Conservation (phyloP, 2,329 filamentous ascomycete species). For the Cladophialophora exuberans region DNA sequence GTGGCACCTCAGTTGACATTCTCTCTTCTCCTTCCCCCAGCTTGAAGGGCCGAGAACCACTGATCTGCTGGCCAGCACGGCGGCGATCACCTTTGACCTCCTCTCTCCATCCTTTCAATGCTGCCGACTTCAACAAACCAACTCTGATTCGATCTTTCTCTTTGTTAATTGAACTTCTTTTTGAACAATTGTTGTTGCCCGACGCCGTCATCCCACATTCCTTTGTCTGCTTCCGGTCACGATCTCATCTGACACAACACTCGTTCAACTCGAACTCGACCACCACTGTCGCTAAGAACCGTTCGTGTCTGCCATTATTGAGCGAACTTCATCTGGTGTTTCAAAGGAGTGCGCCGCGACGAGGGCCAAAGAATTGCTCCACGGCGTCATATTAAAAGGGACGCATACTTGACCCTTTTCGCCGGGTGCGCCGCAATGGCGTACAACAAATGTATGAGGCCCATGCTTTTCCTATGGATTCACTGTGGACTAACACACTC, state of each 20-base stretch:
- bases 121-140: constrained; percentile 12
- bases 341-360: background rate
- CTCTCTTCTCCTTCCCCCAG: constrained; percentile 1
- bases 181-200: constrained; percentile 7
- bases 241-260: constrained; percentile 9
- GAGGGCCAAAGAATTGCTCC: background rate
- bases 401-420: background rate
- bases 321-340: background rate
- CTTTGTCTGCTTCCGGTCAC: constrained; percentile 25
- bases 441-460: constrained; percentile 10
- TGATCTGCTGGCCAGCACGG: constrained; percentile 18
- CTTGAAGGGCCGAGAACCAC: constrained; percentile 20
- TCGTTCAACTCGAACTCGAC: constrained; percentile 6
- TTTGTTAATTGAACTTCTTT: background rate
- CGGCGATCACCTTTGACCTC: constrained; percentile 9
- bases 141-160: constrained; percentile 24
- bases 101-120: constrained; percentile 12
- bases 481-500: background rate
- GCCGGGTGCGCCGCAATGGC: constrained; percentile 10
- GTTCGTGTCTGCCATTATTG: background rate
- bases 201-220: constrained; percentile 26
- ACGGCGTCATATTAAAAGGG: background rate
- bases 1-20: constrained; percentile 2
- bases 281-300: background rate
- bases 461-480: too few species aligned